Percentiles rank a stretch among this genome's conserved stretches.
Conservation (phyloP, 768 basidiomycete species). For the Boletus pseudo-olivaceus region DNA sequence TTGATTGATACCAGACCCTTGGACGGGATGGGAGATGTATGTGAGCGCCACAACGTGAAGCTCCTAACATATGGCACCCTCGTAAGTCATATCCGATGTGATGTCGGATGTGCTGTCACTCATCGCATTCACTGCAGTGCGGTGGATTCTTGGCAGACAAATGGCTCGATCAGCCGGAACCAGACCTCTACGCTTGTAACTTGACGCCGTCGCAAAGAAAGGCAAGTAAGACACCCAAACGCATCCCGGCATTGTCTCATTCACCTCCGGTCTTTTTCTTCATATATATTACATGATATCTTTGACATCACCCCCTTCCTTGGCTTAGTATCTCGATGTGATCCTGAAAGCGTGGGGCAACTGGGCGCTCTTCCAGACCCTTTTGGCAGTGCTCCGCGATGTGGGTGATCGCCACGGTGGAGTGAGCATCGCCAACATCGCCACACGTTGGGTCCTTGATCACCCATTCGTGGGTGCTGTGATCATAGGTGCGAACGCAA, state of each 20-base stretch:
- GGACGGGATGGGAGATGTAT: constrained; percentile 75
- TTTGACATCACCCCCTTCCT: background rate
- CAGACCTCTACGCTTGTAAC: constrained; percentile 62
- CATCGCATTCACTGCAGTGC: constrained; percentile 46
- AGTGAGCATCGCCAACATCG: constrained; percentile 71
- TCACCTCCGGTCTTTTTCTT: background rate
- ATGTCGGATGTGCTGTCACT: background rate
- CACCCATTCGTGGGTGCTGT: constrained; percentile 75
- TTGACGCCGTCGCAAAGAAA: constrained; percentile 84
- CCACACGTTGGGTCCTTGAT: constrained; percentile 81
- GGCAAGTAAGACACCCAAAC: constrained; percentile 36
- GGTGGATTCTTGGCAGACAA: constrained; percentile 79
- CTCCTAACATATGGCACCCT: constrained; percentile 80
- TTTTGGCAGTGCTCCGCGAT: constrained; percentile 54
- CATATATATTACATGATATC: background rate
- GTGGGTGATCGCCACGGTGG: constrained; percentile 67
- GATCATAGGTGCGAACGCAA: constrained; percentile 53
- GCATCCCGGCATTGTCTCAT: background rate
- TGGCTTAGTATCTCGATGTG: constrained; percentile 74
- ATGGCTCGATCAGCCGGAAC: constrained; percentile 66
- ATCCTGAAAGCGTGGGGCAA: constrained; percentile 76
- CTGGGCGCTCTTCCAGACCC: constrained; percentile 71
- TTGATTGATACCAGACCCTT: constrained; percentile 76
- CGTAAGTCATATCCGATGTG: constrained; percentile 38
- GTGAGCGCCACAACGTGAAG: constrained; percentile 67